Evolutionary conservation across 2,329 filamentous ascomycete species (phyloP), one percentile per base, ranked within the genome.

Genomic region (Fusarium denticulatum): DNA sequence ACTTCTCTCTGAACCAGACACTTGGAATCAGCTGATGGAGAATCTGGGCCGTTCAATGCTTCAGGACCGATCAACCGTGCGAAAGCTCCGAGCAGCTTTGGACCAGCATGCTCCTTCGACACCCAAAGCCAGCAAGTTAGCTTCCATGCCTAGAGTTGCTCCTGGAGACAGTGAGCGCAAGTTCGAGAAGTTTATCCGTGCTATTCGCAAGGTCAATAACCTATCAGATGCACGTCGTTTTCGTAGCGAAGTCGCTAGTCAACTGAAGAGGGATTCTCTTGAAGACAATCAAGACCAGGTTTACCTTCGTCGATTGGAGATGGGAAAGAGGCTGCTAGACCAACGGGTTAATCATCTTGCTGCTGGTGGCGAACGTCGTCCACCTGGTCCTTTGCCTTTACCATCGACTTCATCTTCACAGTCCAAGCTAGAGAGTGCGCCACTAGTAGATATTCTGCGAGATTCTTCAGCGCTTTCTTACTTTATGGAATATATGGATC

Each of bases 401-500:
- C 69, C 77, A 10, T 52, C 71, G 5, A 77, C 81, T 58, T 64
- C 77, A 30, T 76, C 73, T 6, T 80, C 81, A 20, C 83, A 88
- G n/a, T 92, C 93, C 5, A 88, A 88, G 49, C 85, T 95, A 43
- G 92, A 95, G 72, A 93, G 93, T 76, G 92, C 92, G 13, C 91
- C 93, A 2, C 86, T 98, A 5, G 89, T 92, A 18, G 95, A 98
- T 73, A 87, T 99, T n/a, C 87, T 99, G 65, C 93, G 95, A 75
- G 95, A 97, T 81, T 90, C 96, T 6, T 93, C 96, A 3, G 96
- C 94, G 1, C 86, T 99, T 14, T 98, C 96, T 6, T 99, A 97
- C 80, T 98, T 99, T 84, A 99, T 99, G 96, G 96, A 99, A 80
- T 98, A 95, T 79, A 99, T 99, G 96, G 96, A 99, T 80, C 91